Percentiles rank a stretch among this genome's conserved stretches.
Evolutionary conservation across 2,329 filamentous ascomycete species (phyloP).

Genomic region (Tolypocladium capitatum): DNA sequence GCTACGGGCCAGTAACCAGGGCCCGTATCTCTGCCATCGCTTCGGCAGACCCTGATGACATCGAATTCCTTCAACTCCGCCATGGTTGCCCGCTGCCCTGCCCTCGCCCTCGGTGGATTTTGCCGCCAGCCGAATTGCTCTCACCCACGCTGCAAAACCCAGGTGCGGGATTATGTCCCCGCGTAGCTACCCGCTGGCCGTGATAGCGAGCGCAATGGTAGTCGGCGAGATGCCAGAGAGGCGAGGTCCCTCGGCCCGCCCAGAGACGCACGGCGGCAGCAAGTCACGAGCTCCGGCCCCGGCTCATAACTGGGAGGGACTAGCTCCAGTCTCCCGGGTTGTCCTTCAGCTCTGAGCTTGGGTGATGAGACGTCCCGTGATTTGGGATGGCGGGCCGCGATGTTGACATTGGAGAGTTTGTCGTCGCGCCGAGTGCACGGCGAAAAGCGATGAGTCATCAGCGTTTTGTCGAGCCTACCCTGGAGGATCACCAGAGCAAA

Average conservation of each 20-base stretch:
- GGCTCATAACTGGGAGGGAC: background rate
- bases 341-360: background rate
- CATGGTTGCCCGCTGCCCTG: conserved; percentile 8
- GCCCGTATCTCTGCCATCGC: conserved; percentile 31
- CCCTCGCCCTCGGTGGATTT: background rate
- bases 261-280: background rate
- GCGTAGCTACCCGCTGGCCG: background rate
- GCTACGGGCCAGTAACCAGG: conserved; percentile 29
- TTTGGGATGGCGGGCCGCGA: background rate
- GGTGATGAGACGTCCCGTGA: background rate
- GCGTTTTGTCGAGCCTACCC: background rate
- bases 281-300: background rate
- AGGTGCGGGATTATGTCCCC: background rate
- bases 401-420: background rate
- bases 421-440: background rate
- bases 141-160: background rate
- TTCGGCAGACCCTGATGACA: conserved; percentile 27
- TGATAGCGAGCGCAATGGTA: background rate
- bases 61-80: conserved; percentile 26
- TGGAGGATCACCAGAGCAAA: background rate
- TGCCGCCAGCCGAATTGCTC: background rate
- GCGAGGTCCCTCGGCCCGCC: background rate
- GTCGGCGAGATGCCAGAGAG: background rate
- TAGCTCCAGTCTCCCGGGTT: background rate
- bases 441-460: conserved; percentile 10